phyloP scores from a whole-genome alignment of 306 rosid genomes.

The Prunus kanzakura region DNA sequence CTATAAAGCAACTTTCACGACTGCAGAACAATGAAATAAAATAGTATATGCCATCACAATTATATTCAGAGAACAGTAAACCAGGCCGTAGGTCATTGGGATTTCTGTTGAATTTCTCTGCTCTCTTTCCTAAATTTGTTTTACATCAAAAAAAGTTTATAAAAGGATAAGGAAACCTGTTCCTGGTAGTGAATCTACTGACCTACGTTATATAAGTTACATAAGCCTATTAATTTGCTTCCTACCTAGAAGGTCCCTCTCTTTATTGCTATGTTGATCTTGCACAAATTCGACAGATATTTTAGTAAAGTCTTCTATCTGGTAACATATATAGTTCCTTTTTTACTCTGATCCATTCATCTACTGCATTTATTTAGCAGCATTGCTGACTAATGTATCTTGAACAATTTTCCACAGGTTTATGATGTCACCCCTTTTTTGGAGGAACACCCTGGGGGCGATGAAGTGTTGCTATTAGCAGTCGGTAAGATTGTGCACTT shows the following conservation, averaged over 20 bases:
- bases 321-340: background rate
- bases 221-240: background rate
- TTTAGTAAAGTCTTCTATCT: background rate
- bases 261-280: background rate
- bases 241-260: background rate
- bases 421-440: slow-evolving; percentile 84
- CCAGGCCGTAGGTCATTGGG: background rate
- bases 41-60: background rate
- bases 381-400: background rate
- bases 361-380: background rate
- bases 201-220: background rate
- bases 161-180: background rate
- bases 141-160: background rate
- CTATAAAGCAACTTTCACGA: background rate
- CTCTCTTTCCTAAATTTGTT: background rate
- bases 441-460: slow-evolving; percentile 99
- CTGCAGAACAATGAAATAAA: background rate
- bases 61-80: background rate
- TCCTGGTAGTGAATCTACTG: background rate
- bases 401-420: slow-evolving; percentile 42
- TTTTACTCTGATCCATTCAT: background rate
- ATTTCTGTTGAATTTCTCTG: background rate
- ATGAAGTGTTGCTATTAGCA: slow-evolving; percentile 64
- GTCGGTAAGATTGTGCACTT: slow-evolving; percentile 47
- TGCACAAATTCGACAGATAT: background rate